Evolutionary conservation across 371 early-diverging fungal genomes (phyloP).

Genomic region (Vairimorpha necatrix): DNA sequence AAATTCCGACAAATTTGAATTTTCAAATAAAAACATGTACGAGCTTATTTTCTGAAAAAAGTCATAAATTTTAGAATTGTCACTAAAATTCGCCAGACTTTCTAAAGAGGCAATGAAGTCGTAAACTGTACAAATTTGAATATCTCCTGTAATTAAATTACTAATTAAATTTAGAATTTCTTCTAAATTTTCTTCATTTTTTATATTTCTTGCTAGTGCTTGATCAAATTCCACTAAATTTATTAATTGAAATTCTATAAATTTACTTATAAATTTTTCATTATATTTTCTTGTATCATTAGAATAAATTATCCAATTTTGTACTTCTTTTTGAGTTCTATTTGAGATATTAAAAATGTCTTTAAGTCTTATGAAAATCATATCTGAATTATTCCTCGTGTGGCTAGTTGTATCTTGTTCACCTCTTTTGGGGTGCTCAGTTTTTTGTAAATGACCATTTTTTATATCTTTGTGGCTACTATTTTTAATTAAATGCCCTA

Average conservation of each 20-base stretch:
- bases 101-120: slow-evolving; percentile 65
- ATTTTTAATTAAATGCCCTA: slow-evolving; percentile 48
- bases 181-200: slow-evolving; percentile 47
- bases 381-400: slow-evolving; percentile 24
- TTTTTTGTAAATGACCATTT: background rate
- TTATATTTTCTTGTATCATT: slow-evolving; percentile 60
- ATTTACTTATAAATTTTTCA: slow-evolving; percentile 53
- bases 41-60: slow-evolving; percentile 53
- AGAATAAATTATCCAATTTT: slow-evolving; percentile 64
- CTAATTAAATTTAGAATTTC: slow-evolving; percentile 54
- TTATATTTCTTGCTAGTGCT: slow-evolving; percentile 48
- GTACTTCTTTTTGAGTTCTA: slow-evolving; percentile 59
- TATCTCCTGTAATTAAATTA: slow-evolving; percentile 41
- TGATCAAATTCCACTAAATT: slow-evolving; percentile 63
- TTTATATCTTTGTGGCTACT: too few relatives aligned
- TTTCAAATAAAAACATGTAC: slow-evolving; percentile 52
- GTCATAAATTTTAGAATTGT: slow-evolving; percentile 43
- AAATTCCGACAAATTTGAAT: slow-evolving; percentile 22
- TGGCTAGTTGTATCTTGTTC: too few relatives aligned
- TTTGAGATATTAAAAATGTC: slow-evolving; percentile 59
- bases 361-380: slow-evolving; percentile 58
- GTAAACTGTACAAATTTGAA: slow-evolving; percentile 60
- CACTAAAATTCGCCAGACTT: slow-evolving; percentile 52
- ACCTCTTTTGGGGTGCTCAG: background rate
- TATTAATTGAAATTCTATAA: slow-evolving; percentile 62